These are phyloP conservation scores for Coffea eugenioides DNA, from an alignment of 257 asterid genomes.

Conservation along the genomic window DNA sequence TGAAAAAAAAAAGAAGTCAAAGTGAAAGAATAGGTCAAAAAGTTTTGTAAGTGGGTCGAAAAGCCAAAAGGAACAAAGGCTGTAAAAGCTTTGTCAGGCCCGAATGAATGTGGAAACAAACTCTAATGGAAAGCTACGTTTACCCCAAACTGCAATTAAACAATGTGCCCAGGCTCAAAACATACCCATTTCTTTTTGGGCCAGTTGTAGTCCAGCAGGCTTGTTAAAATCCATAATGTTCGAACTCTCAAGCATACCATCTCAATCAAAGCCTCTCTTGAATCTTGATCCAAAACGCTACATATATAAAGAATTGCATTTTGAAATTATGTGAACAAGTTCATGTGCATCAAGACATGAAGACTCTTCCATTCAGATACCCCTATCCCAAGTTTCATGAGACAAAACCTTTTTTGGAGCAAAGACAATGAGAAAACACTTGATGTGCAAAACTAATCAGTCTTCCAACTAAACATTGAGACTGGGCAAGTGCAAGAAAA, in stretches of 20 bases:
- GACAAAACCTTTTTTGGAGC: no score
- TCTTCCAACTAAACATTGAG: neutral
- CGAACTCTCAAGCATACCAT: no score
- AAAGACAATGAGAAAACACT: neutral
- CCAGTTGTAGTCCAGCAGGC: neutral
- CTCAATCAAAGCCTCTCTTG: no score
- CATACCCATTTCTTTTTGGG: neutral
- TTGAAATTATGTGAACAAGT: no score
- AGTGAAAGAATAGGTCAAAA: no score
- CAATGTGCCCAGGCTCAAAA: neutral
- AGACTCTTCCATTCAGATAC: no score
- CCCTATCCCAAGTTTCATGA: no score
- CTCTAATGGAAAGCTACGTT: neutral
- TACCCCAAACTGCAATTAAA: neutral
- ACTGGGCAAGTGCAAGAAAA: neutral
- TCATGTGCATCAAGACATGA: no score
- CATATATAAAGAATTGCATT: no score
- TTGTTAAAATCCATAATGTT: neutral
- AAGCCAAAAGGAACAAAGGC: neutral
- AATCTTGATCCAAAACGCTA: no score
- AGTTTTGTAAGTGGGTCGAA: no score
- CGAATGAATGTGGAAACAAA: neutral
- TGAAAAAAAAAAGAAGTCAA: no score
- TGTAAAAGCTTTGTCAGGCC: neutral
- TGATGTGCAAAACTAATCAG: neutral